phyloP scores from a whole-genome alignment of 2,329 filamentous ascomycete genomes.

The Bipolaris gigantea region DNA sequence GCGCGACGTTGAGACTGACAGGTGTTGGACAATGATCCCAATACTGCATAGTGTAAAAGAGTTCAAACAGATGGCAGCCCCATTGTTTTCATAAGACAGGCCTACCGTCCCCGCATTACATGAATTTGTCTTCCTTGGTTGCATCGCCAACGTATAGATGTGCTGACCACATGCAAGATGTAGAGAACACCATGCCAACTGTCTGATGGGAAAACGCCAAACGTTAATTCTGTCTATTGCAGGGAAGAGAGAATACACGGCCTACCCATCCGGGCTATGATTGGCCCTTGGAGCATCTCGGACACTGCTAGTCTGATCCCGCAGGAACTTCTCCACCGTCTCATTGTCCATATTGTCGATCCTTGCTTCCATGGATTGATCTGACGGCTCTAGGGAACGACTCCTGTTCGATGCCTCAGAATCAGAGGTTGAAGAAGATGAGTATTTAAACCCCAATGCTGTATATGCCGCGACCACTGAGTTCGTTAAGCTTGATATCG shows the following conservation, averaged over 20 bases:
- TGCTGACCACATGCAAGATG: not conserved
- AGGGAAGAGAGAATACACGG: not conserved
- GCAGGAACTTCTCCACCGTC: conserved; percentile 28
- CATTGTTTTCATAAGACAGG: not conserved
- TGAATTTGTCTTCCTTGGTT: not conserved
- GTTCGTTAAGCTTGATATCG: conserved; percentile 23
- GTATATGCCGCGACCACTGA: conserved; percentile 34
- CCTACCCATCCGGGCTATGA: not conserved
- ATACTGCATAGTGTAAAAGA: not conserved
- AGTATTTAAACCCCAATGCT: conserved; percentile 39
- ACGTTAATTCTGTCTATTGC: not conserved
- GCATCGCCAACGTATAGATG: not conserved
- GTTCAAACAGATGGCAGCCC: not conserved
- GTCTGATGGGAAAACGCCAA: not conserved
- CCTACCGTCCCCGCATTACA: not conserved
- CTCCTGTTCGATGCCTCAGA: conserved; percentile 5
- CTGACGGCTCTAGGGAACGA: conserved; percentile 1
- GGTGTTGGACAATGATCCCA: not conserved
- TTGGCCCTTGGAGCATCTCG: not conserved
- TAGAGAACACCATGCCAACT: not conserved
- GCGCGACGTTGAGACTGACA: not conserved
- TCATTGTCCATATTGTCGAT: conserved; percentile 32
- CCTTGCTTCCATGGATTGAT: conserved; percentile 18
- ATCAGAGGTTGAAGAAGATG: conserved; percentile 24
- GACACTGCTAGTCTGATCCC: conserved; percentile 21